phyloP scores from a whole-genome alignment of 1,139 yeast genomes.

The Kodamaea fungicola region DNA sequence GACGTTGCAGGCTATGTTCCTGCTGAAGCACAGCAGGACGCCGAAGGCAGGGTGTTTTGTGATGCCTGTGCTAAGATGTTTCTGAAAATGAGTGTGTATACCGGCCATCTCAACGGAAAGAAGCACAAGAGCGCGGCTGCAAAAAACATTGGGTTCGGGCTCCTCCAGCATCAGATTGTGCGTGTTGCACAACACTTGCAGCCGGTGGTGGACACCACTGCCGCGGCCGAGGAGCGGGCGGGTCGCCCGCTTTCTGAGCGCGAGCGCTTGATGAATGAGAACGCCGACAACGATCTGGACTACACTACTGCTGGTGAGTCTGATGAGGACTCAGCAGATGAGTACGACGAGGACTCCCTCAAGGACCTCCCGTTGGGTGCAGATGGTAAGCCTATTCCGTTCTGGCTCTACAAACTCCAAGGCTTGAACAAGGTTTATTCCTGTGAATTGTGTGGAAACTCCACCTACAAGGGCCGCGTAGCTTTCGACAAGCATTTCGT shows the following conservation, averaged over 20 bases:
- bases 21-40: slow-evolving; percentile 11
- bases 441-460: slow-evolving; percentile 89
- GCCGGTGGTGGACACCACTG: slow-evolving; percentile 47
- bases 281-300: slow-evolving; percentile 35
- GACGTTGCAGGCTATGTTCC: slow-evolving; percentile 23
- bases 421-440: slow-evolving; percentile 71
- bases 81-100: slow-evolving; percentile 61
- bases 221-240: slow-evolving; percentile 60
- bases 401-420: slow-evolving; percentile 86
- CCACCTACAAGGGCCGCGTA: slow-evolving; percentile 68
- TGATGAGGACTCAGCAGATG: slow-evolving; percentile 20
- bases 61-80: slow-evolving; percentile 62
- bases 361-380: slow-evolving; percentile 75
- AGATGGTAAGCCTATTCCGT: slow-evolving; percentile 91
- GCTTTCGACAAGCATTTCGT: slow-evolving; percentile 73
- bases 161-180: slow-evolving; percentile 1
- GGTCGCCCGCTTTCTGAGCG: slow-evolving; percentile 65
- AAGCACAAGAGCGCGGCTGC: slow-evolving; percentile 59
- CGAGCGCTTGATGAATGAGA: slow-evolving; percentile 56
- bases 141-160: background rate
- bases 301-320: slow-evolving; percentile 24
- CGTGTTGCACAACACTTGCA: slow-evolving; percentile 29
- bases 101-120: slow-evolving; percentile 71
- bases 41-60: slow-evolving; percentile 50
- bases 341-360: slow-evolving; percentile 20